phyloP scores from a whole-genome alignment of 768 basidiomycete species.

The Kockovaella imperatae region DNA sequence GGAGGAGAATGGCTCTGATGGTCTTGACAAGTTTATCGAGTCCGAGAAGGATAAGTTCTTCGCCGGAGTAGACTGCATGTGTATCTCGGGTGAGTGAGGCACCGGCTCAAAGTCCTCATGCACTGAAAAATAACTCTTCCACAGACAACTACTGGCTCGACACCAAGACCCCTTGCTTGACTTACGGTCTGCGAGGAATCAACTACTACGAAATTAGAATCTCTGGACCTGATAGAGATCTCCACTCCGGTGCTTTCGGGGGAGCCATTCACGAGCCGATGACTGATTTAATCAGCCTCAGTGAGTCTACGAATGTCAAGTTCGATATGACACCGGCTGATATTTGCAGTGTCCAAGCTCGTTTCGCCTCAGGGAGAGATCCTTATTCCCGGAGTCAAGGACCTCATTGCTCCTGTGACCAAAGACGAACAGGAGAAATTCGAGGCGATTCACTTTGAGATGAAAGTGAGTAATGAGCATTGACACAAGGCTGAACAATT shows the following conservation, averaged over 20 bases:
- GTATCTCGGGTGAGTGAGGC: conserved; percentile 56
- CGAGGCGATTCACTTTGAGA: conserved; percentile 60
- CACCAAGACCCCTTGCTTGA: conserved; percentile 49
- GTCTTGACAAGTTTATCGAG: conserved; percentile 76
- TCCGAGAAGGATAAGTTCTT: conserved; percentile 73
- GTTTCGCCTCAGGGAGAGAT: conserved; percentile 73
- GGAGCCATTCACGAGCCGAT: conserved; percentile 58
- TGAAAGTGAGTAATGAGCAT: conserved; percentile 11
- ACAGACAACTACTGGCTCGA: conserved; percentile 82
- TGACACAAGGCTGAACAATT: background rate
- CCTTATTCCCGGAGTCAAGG: conserved; percentile 78
- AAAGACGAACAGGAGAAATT: conserved; percentile 70
- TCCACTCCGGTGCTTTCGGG: conserved; percentile 67
- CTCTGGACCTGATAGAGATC: conserved; percentile 73
- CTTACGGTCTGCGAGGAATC: conserved; percentile 82
- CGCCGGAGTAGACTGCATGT: conserved; percentile 80
- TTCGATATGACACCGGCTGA: background rate
- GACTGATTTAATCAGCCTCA: conserved; percentile 78
- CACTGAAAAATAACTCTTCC: background rate
- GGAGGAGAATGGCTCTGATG: conserved; percentile 91
- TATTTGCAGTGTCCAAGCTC: conserved; percentile 59
- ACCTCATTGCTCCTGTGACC: conserved; percentile 66
- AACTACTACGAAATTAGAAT: conserved; percentile 77
- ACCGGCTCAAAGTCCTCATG: background rate
- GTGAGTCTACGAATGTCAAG: conserved; percentile 13